Percentiles rank a stretch among this genome's conserved stretches.
Evolutionary conservation across 306 rosid genomes (phyloP).

Genomic region (Trifolium dubium): DNA sequence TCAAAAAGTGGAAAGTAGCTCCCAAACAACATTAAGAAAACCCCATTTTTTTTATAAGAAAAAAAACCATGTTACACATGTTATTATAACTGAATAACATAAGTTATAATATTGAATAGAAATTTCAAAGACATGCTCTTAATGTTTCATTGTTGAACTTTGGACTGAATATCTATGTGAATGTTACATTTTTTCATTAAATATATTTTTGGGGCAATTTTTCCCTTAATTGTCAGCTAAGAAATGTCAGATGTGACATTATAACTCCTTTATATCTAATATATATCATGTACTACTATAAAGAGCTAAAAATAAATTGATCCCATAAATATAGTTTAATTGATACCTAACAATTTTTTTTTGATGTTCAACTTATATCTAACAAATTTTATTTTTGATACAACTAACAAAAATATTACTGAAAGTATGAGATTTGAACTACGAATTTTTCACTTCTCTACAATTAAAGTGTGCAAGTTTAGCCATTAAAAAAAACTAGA

Average conservation of each 20-base stretch:
- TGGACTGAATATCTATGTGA: constrained; percentile 18
- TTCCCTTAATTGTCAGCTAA: constrained; percentile 27
- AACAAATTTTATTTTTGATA: no score
- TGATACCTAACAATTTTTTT: no score
- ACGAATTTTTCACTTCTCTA: no score
- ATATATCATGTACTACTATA: background rate
- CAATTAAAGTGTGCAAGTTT: no score
- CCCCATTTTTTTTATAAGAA: background rate
- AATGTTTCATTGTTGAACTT: constrained; percentile 9
- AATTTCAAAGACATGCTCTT: background rate
- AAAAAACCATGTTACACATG: background rate
- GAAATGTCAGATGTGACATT: constrained; percentile 35
- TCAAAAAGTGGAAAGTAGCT: no score
- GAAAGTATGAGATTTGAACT: no score
- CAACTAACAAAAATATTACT: no score
- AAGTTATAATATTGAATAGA: background rate
- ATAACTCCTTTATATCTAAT: constrained; percentile 26
- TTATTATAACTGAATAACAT: background rate
- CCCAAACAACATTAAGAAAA: no score
- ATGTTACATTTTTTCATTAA: constrained; percentile 14
- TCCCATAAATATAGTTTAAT: no score
- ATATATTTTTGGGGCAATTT: background rate
- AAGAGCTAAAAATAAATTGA: no score
- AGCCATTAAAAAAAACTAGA: no score
- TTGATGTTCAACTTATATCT: no score